Conservation (phyloP, 202 grass and related monocot genomes). For the Musa balbisiana region DNA sequence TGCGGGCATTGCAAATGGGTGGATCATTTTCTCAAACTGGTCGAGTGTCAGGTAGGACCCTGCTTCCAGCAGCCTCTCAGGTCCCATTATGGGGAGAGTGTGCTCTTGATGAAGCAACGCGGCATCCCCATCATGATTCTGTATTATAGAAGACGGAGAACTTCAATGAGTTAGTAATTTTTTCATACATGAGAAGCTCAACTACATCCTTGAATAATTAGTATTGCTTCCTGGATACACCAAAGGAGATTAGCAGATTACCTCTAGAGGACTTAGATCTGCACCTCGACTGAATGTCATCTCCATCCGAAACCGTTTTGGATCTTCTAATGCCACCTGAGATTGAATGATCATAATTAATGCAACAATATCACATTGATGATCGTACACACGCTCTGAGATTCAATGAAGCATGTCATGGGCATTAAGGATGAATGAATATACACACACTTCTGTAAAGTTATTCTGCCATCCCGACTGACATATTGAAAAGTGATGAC, state of each 20-base stretch:
- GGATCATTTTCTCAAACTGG: constrained; percentile 86
- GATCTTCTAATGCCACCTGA: constrained; percentile 78
- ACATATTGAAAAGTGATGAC: too few relatives aligned
- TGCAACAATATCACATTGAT: not conserved
- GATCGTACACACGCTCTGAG: not conserved
- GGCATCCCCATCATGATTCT: constrained; percentile 45
- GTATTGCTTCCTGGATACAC: too few relatives aligned
- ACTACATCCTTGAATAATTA: too few relatives aligned
- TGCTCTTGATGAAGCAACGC: constrained; percentile 71
- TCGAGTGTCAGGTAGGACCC: constrained; percentile 72
- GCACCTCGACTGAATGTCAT: constrained; percentile 95
- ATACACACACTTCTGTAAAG: too few relatives aligned
- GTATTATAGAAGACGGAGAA: constrained; percentile 3
- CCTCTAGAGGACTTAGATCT: constrained; percentile 80
- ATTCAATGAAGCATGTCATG: not conserved
- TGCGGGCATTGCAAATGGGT: constrained; percentile 79
- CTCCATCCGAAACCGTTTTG: constrained; percentile 91
- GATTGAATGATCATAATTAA: constrained; percentile 4
- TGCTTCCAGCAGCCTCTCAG: constrained; percentile 70
- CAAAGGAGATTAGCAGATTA: constrained; percentile 10
- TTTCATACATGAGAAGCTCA: not conserved
- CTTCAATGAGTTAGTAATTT: not conserved
- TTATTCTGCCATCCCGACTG: too few relatives aligned
- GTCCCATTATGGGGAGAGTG: constrained; percentile 72
- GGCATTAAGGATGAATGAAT: too few relatives aligned